Evolutionary conservation across 441 rosid genomes (phyloP).

Genomic region (Hura crepitans): DNA sequence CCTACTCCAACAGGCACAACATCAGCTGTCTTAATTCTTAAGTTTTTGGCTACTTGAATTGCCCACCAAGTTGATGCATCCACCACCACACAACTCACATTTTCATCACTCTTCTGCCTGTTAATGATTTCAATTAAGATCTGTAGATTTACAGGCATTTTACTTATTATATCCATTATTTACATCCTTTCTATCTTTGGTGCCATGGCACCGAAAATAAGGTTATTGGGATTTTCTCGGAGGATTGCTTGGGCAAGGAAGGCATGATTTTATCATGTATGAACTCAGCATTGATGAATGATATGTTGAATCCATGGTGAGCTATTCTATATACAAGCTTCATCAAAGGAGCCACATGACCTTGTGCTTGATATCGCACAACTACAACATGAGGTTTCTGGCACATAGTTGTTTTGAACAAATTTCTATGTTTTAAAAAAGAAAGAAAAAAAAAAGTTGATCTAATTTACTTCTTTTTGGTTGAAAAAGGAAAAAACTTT

Average conservation of each 20-base stretch:
- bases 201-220: background rate
- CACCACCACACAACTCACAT: conserved; percentile 15
- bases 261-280: conserved; percentile 3
- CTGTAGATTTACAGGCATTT: background rate
- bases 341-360: conserved; percentile 10
- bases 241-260: background rate
- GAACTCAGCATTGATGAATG: conserved; percentile 10
- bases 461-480: too few species aligned
- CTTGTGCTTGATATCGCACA: conserved; percentile 10
- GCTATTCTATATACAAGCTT: conserved; percentile 6
- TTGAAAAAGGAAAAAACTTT: too few species aligned
- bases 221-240: background rate
- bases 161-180: background rate
- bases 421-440: too few species aligned
- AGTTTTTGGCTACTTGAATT: too few species aligned
- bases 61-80: too few species aligned
- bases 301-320: conserved; percentile 3
- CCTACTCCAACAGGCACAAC: too few species aligned
- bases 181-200: background rate
- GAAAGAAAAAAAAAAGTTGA: too few species aligned
- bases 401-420: background rate
- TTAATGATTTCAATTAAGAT: conserved; percentile 10
- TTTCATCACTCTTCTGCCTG: background rate
- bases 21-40: too few species aligned
- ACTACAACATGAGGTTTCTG: conserved; percentile 3